These are phyloP conservation scores for Helminthosporium solani DNA, from an alignment of 2,329 filamentous ascomycete species.

Conservation along the genomic window DNA sequence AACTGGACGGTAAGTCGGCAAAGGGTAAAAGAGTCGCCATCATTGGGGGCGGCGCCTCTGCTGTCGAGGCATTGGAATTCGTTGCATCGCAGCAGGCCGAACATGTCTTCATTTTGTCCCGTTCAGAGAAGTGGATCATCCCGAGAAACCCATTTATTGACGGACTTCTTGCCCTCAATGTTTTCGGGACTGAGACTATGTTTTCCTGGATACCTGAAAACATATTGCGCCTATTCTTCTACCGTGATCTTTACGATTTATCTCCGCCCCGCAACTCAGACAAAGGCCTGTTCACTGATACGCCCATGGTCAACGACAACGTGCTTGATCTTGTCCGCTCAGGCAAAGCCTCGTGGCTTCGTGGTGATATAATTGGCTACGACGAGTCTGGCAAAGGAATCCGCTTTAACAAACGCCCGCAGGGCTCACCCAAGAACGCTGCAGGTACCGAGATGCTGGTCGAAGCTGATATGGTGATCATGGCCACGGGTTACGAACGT, in stretches of 20 bases:
- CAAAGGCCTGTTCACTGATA: conserved; percentile 77
- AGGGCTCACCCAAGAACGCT: conserved; percentile 73
- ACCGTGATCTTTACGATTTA: conserved; percentile 74
- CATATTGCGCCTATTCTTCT: conserved; percentile 76
- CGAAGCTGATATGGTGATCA: conserved; percentile 73
- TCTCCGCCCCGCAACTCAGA: conserved; percentile 57
- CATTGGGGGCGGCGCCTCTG: conserved; percentile 77
- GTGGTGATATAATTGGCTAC: conserved; percentile 73
- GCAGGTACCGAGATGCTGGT: conserved; percentile 68
- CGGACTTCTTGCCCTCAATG: conserved; percentile 71
- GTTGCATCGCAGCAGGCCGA: conserved; percentile 65
- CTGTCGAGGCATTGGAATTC: conserved; percentile 81
- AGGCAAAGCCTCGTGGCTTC: conserved; percentile 74
- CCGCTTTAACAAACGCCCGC: conserved; percentile 67
- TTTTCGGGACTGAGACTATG: conserved; percentile 74
- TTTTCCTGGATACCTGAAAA: conserved; percentile 77
- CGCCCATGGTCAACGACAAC: conserved; percentile 84
- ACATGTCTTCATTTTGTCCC: conserved; percentile 70
- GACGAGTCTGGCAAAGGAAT: conserved; percentile 65
- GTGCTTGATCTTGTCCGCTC: conserved; percentile 73
- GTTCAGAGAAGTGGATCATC: conserved; percentile 86
- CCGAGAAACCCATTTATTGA: conserved; percentile 77
- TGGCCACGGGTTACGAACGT: conserved; percentile 80
- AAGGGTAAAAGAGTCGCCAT: conserved; percentile 74
- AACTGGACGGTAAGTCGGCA: conserved; percentile 70